Evolutionary conservation across 2,329 filamentous ascomycete species (phyloP).

Genomic region (Alternaria postmessia): DNA sequence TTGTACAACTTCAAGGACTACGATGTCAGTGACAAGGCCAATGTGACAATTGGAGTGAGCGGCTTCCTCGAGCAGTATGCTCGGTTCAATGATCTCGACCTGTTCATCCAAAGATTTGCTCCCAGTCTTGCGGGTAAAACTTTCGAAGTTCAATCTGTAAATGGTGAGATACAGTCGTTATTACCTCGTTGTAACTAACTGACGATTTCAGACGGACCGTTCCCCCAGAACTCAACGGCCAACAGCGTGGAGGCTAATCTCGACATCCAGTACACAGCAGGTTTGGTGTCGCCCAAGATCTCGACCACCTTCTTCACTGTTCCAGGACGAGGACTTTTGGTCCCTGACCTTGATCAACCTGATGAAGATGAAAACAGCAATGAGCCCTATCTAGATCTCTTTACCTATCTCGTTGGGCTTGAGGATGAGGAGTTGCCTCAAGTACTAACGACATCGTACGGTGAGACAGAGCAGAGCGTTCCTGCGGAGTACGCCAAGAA

Average conservation of each 20-base stretch:
- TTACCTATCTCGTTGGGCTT: slow-evolving; percentile 46
- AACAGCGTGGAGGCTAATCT: slow-evolving; percentile 60
- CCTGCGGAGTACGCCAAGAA: slow-evolving; percentile 48
- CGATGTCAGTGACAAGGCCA: slow-evolving; percentile 48
- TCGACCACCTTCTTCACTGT: slow-evolving; percentile 59
- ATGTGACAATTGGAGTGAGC: slow-evolving; percentile 54
- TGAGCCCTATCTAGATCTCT: slow-evolving; percentile 57
- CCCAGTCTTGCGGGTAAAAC: slow-evolving; percentile 54
- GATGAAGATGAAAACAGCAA: slow-evolving; percentile 53
- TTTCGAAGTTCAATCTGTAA: slow-evolving; percentile 55
- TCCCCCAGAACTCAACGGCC: slow-evolving; percentile 46
- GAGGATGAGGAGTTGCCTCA: slow-evolving; percentile 48
- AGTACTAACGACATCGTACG: slow-evolving; percentile 51
- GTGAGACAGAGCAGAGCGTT: slow-evolving; percentile 52
- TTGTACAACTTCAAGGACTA: slow-evolving; percentile 57
- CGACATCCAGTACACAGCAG: slow-evolving; percentile 60
- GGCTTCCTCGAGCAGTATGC: slow-evolving; percentile 61
- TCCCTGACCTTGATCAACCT: slow-evolving; percentile 60
- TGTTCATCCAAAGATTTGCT: slow-evolving; percentile 52
- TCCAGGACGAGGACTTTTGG: slow-evolving; percentile 55
- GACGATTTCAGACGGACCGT: slow-evolving; percentile 33
- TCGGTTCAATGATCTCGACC: slow-evolving; percentile 55
- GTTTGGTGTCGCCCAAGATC: slow-evolving; percentile 52
- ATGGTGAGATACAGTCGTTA: slow-evolving; percentile 47
- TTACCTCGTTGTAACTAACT: not conserved